Conservation (phyloP, 75 land plant species). For the Isoetes taiwanensis region DNA sequence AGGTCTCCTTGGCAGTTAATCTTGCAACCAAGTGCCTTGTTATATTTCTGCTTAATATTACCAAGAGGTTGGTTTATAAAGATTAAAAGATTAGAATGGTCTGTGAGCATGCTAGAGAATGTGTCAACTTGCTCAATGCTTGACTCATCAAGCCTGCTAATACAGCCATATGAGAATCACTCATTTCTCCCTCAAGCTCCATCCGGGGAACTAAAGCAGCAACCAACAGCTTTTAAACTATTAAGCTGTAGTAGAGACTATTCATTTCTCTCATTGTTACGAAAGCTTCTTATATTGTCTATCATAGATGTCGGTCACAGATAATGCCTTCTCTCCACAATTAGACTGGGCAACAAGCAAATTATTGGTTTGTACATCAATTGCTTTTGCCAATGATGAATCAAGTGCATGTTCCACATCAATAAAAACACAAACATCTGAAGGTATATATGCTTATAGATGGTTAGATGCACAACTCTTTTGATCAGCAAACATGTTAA, state of each 20-base stretch:
- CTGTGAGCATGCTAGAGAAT: conserved; percentile 71
- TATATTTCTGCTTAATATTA: no score
- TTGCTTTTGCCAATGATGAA: conserved; percentile 59
- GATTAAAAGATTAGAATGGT: conserved; percentile 72
- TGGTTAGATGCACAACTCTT: no score
- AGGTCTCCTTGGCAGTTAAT: no score
- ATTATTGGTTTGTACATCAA: conserved; percentile 69
- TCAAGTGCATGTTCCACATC: conserved; percentile 98
- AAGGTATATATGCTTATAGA: no score
- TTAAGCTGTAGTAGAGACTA: no score
- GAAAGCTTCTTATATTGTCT: conserved; percentile 94
- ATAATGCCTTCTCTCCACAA: conserved; percentile 85
- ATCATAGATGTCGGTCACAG: conserved; percentile 82
- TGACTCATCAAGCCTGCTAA: conserved; percentile 97
- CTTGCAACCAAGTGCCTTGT: no score
- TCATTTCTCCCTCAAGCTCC: conserved; percentile 99
- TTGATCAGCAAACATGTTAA: no score
- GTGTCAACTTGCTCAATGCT: conserved; percentile 86
- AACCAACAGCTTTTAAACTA: conserved; percentile 59
- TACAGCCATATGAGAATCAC: conserved; percentile 88
- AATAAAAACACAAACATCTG: conserved; percentile 76
- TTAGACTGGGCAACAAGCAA: conserved; percentile 82
- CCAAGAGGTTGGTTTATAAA: no score
- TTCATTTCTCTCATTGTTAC: no score
- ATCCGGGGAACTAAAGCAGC: conserved; percentile 88